Base-by-base conservation (phyloP, 2,329 filamentous ascomycete species). In the Scytalidium lignicola region DNA sequence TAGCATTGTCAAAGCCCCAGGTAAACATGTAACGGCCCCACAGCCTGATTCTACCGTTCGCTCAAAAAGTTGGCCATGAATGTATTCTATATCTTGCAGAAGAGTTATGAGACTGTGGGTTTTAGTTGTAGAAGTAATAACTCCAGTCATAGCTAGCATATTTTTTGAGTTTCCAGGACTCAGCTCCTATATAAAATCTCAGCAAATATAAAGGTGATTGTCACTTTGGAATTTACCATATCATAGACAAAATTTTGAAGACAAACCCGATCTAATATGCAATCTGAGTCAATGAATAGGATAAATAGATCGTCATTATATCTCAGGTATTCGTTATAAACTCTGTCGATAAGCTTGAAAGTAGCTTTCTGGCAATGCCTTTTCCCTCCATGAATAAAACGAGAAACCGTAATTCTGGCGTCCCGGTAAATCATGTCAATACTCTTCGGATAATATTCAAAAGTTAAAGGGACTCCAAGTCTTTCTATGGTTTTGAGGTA, bases 161-260 rank as follows among this genome's bases (percentile, higher is more conserved):
- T 95, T 89, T 63, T 85, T 83, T 63, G 88, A 83, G 70, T 91
- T 95, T 48, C 91, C 91, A 1, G 92, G 92, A 67, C 92, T 96
- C 52, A 97, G 75, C 68, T 97, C 90, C 60, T 63, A 44, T 54
- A n/a, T 19, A 26, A 32, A 21, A n/a, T 23, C 2, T 3, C 21
- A 46, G 43, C 15, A n/a, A 7, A 29, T n/a, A 41, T 15, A 44
- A 29, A 18, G 28, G 20, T 23, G 48, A 8, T 37, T n/a, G n/a
- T 13, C 5, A 8, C 15, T n/a, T 37, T 15, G 8, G 21, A 18
- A 46, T 52, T 52, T 54, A 64, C 62, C 93, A 97, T 97, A 65
- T 97, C 92, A 68, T 93, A 96, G 72, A 97, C 88, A 69, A 97
- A 97, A 67, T 96, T 97, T 65, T 96, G 92, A 51, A 97, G 80